A percentile compares a stretch with the other conserved stretches of the same genome.
Evolutionary conservation across 495 filamentous ascomycete species (phyloP).

Genomic region (Cairneyella variabilis): DNA sequence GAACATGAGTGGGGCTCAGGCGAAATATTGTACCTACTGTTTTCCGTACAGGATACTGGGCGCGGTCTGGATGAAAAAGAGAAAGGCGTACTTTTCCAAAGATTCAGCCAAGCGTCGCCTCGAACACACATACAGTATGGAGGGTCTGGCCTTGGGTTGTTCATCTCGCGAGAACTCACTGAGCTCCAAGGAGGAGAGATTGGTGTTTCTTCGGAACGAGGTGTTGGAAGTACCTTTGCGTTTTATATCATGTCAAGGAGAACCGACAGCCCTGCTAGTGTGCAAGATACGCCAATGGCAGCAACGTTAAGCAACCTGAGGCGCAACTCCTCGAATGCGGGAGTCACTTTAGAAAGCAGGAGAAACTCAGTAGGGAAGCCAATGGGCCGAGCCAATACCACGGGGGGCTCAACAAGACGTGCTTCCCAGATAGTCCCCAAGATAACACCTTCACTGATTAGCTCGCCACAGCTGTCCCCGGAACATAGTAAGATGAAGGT

Average conservation of each 20-base stretch:
- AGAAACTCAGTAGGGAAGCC: constrained; percentile 14
- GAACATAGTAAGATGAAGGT: constrained; percentile 32
- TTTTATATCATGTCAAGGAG: constrained; percentile 62
- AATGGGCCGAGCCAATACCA: constrained; percentile 11
- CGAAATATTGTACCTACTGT: constrained; percentile 64
- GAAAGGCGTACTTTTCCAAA: constrained; percentile 70
- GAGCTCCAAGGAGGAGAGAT: constrained; percentile 84
- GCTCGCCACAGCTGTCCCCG: constrained; percentile 21
- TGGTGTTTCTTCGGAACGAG: constrained; percentile 67
- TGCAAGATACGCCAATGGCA: constrained; percentile 19
- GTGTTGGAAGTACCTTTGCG: constrained; percentile 75
- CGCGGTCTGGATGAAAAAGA: constrained; percentile 70
- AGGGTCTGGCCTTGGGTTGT: constrained; percentile 77
- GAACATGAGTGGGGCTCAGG: constrained; percentile 65
- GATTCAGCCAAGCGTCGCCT: constrained; percentile 75
- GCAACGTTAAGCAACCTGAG: constrained; percentile 9
- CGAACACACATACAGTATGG: constrained; percentile 79
- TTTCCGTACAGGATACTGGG: constrained; percentile 76
- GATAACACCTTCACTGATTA: background rate
- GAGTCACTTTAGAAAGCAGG: constrained; percentile 17
- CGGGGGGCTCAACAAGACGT: constrained; percentile 5
- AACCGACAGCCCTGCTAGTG: constrained; percentile 8
- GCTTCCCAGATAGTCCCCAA: background rate
- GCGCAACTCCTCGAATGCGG: constrained; percentile 12
- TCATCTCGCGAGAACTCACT: constrained; percentile 73